Conservation (phyloP, 257 asterid genomes). For the Sherardia arvensis region DNA sequence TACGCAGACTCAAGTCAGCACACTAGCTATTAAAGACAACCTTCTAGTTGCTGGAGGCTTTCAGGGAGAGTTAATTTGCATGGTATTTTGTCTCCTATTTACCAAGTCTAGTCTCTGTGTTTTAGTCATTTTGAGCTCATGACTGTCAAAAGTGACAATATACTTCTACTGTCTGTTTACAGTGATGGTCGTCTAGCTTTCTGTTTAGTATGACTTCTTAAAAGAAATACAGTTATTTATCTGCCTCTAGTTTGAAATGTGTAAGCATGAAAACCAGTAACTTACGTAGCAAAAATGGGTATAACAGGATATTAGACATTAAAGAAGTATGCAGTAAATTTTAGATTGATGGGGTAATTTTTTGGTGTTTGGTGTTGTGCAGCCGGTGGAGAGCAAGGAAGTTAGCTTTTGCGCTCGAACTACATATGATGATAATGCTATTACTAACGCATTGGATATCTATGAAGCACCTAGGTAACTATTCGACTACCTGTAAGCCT, state of each 20-base stretch:
- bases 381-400: constrained; percentile 86
- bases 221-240: no score
- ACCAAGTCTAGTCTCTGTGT: not conserved
- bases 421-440: constrained; percentile 92
- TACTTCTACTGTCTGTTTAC: no score
- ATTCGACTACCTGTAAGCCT: not conserved
- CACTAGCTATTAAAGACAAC: constrained; percentile 81
- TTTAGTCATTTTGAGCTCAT: no score
- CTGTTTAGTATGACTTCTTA: no score
- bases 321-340: not conserved
- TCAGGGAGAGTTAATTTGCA: constrained; percentile 93
- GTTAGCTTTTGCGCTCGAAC: constrained; percentile 81
- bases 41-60: constrained; percentile 94
- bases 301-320: not conserved
- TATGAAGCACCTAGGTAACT: constrained; percentile 51
- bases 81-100: constrained; percentile 11
- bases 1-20: constrained; percentile 89
- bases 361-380: constrained; percentile 25
- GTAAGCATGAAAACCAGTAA: not conserved
- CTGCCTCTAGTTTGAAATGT: not conserved
- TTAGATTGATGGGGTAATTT: not conserved
- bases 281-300: not conserved
- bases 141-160: no score
- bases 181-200: no score
- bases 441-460: constrained; percentile 77